Evolutionary conservation across 225 moss, liverwort and hornwort genomes (phyloP), one percentile per base, ranked within the genome.

Genomic region (Physcomitrellopsis africana): DNA sequence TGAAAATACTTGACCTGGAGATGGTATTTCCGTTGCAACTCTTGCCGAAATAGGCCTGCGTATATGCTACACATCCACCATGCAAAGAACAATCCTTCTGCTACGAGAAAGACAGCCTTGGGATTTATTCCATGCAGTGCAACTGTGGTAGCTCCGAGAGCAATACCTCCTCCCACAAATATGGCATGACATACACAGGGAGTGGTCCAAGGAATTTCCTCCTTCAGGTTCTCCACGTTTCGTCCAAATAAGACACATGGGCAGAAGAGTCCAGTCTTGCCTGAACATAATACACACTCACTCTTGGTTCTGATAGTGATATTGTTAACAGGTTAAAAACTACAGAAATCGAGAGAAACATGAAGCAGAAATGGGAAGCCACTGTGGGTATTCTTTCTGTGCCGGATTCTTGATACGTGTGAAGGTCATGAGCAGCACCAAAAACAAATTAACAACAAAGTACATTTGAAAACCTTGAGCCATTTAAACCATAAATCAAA

Each of bases 61-160:
- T 89, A 89, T 49, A 89, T 86, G 54, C 89, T 84, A 68, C 89
- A 89, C 89, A 89, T 89, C 89, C 89, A 89, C 89, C 89, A 89
- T 26, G 86, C 67, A 80, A 89, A 89, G 32, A 89, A 69, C 70
- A 89, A 76, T 65, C 84, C 86, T 76, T 89, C 89, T 6, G 79
- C 86, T 56, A 86, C 42, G 58, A 89, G 86, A 69, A 89, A 84
- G 43, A 82, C 86, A 27, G 89, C 71, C 65, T 84, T 76, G 22
- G 89, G 86, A 68, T 86, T 72, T 46, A 89, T 63, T 20, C 84
- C 89, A 24, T 89, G 84, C 23, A 86, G 75, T 4, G 75, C 77
- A 63, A 86, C 66, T 9, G 86, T 89, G 58, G 89, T 82, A 60
- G 82, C 81, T 77, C 81, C 89, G 58, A 89, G 72, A 37, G 78